phyloP scores from a whole-genome alignment of 805 yeast species.

The Zygosaccharomyces bisporus region DNA sequence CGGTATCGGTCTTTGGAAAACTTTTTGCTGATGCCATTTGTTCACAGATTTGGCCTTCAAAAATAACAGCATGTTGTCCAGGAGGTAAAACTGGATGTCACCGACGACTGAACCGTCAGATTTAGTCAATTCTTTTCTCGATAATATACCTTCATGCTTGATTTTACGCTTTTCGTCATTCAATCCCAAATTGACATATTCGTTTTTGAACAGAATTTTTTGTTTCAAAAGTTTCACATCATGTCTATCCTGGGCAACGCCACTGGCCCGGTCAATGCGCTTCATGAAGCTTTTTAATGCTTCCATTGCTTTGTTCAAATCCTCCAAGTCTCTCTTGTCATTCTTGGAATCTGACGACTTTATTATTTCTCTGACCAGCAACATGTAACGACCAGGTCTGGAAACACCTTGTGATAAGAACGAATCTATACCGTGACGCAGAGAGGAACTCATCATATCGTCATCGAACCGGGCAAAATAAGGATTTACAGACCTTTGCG shows the following conservation, averaged over 20 bases:
- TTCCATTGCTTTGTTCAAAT: conserved; percentile 67
- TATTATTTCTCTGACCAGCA: conserved; percentile 74
- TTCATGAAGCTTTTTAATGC: conserved; percentile 71
- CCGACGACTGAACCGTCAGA: conserved; percentile 40
- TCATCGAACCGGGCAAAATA: conserved; percentile 91
- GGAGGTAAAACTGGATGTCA: conserved; percentile 77
- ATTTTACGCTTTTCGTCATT: conserved; percentile 78
- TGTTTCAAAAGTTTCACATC: conserved; percentile 84
- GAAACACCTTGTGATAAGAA: conserved; percentile 94
- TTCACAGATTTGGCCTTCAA: conserved; percentile 82
- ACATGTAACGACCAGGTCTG: conserved; percentile 90
- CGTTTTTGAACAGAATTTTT: conserved; percentile 76
- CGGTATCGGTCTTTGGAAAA: conserved; percentile 84
- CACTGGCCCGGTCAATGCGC: conserved; percentile 76
- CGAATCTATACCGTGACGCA: conserved; percentile 71
- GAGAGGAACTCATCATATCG: conserved; percentile 67
- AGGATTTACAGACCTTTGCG: conserved; percentile 87
- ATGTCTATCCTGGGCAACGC: conserved; percentile 90
- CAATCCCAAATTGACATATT: conserved; percentile 79
- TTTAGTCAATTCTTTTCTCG: conserved; percentile 33
- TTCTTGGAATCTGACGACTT: conserved; percentile 83
- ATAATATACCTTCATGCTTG: conserved; percentile 38
- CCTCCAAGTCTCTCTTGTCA: conserved; percentile 42
- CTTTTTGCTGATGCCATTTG: conserved; percentile 87
- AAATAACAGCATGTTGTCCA: conserved; percentile 84